Evolutionary conservation across 2,329 filamentous ascomycete genomes (phyloP), one percentile per base, ranked within the genome.

Genomic region (Penicillium digitatum): DNA sequence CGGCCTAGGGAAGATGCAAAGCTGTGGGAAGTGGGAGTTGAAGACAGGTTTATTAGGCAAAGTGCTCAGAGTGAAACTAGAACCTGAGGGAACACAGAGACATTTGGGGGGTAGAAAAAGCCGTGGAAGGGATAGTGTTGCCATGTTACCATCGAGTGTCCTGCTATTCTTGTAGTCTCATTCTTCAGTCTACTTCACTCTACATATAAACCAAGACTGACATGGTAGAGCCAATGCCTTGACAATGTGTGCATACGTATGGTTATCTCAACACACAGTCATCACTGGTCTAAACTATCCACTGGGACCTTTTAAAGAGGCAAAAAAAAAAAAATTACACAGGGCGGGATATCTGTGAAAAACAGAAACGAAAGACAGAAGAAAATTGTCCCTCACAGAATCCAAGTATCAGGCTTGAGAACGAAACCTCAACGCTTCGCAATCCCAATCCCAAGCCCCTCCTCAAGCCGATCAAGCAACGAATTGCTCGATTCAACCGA

Each of bases 371-470:
- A 12, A 11, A 42, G 1, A 18, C n/a, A 29, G 0, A 22, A 44
- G 16, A 24, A 24, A 32, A 32, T 8, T 8, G 34, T 5, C 9
- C 18, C 20, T 8, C 14, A 32, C 29, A 14, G 43, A 22, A 51
- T 45, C 31, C 12, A 29, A 4, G 7, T 12, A 26, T 24, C 6
- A 26, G 18, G 5, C 14, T 1, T 2, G 5, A 34, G 9, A 22
- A 20, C 12, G 11, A 14, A 26, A 18, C 5, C 8, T 48, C 34
- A 54, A 22, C 45, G 47, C 37, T 56, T 62, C 26, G 9, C 14
- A 20, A 62, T 18, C n/a, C 62, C 60, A 26, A 65, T 26, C 22
- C 62, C 62, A 40, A 65, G 58, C 1, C 62, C 62, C 16, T 62
- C 60, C 24, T 65, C 63, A 26, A 65, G 50, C 8, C 58, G 54